Base-by-base conservation (phyloP, 768 basidiomycete species). In the Pisolithus tinctorius region DNA sequence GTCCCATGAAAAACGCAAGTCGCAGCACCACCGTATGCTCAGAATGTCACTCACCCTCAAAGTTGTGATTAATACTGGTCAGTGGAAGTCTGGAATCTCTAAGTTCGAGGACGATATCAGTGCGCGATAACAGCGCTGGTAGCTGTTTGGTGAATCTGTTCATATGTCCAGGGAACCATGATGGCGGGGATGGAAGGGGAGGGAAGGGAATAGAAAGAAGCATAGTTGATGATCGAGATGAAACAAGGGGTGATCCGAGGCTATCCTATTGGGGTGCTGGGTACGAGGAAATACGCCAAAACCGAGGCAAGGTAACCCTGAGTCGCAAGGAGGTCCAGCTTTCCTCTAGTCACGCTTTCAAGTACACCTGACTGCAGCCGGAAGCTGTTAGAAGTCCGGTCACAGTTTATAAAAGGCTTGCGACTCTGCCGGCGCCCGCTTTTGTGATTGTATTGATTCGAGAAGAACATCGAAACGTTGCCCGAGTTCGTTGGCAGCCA, bases 151-250 rank as follows among this genome's bases (percentile, higher is more conserved):
- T 79, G 65, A 95, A 95, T 61, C 83, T 81, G 69, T 82, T 85
- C 93, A 96, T 97, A 69, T 97, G 93, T 31, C 93, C 93, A 25
- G 91, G 91, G 71, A 86, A 95, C 93, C 93, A 96, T 76, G 93
- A 93, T 47, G 86, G 86, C 29, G 90, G 84, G 43, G 73, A 69
- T 41, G 87, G 82, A 23, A 93, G 77, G 50, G 70, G 69, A 50
- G 77, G 75, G 53, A 73, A 68, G 34, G 66, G 64, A 45, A 76
- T 58, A 58, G 58, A 58, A 43, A 63, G 61, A 54, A 73, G 56
- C 71, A 70, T 71, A 53, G 54, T 23, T 38, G 36, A 11, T 41
- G 41, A 34, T 16, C 20, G 17, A 30, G 44, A 40, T 42, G 50
- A 58, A 55, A 63, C 46, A 50, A 42, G 47, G 37, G 39, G 30